A percentile compares a stretch with the other conserved stretches of the same genome.
Conservation (phyloP, 768 basidiomycete species). For the Boletus patriciae region DNA sequence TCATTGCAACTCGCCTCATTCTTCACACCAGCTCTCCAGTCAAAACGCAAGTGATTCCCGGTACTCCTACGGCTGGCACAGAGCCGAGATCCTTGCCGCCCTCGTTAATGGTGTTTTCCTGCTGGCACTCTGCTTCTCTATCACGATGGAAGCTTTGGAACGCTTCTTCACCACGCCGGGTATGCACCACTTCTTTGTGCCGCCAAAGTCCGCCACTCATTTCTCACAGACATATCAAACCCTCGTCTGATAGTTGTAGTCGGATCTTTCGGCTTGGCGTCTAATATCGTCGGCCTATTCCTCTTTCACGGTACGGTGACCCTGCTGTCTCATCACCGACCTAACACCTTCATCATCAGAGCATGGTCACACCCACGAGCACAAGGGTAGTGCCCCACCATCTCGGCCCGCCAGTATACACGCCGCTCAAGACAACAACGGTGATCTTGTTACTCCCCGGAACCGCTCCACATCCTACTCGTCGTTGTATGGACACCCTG, state of each 20-base stretch:
- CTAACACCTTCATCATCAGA: slow-evolving; percentile 38
- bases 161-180: slow-evolving; percentile 87
- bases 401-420: slow-evolving; percentile 43
- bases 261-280: slow-evolving; percentile 83
- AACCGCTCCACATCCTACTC: slow-evolving; percentile 48
- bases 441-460: slow-evolving; percentile 28
- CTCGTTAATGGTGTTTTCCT: slow-evolving; percentile 97
- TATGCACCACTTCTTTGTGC: slow-evolving; percentile 28
- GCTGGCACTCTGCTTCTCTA: slow-evolving; percentile 94
- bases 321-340: slow-evolving; percentile 7
- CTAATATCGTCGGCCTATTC: slow-evolving; percentile 91
- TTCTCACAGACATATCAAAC: slow-evolving; percentile 74
- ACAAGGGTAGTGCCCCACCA: slow-evolving; percentile 37
- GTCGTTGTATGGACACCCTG: slow-evolving; percentile 73
- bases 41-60: slow-evolving; percentile 60
- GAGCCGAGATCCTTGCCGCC: slow-evolving; percentile 94
- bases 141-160: slow-evolving; percentile 87
- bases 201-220: slow-evolving; percentile 3
- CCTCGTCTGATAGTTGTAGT: slow-evolving; percentile 88
- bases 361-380: slow-evolving; percentile 62
- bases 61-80: slow-evolving; percentile 99
- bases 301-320: slow-evolving; percentile 81
- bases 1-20: slow-evolving; percentile 7
- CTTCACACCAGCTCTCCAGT: slow-evolving; percentile 56
- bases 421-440: slow-evolving; percentile 11